Base-by-base conservation (phyloP, 768 basidiomycete genomes). In the Termitomyces sp. region DNA sequence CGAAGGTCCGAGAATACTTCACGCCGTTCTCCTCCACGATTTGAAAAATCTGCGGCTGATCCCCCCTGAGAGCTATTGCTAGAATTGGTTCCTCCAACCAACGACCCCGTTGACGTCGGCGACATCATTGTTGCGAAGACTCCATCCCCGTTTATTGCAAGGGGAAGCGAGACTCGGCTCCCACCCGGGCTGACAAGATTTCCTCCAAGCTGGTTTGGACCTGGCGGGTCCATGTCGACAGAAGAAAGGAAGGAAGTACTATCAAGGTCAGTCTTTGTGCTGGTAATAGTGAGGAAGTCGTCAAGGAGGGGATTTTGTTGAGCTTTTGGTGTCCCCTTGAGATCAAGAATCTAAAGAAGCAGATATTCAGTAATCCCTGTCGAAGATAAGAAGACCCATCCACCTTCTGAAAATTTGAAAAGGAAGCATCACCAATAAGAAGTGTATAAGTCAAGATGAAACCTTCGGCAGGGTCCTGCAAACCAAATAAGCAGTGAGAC, bases 381-480 rank as follows among this genome's bases (percentile, higher is more conserved):
- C 7, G 19, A 23, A 11, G 6, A 30, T 9, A 3, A 17, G 5
- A 31, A 3, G 14, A n/a, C 15, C 28, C 46, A n/a, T 33, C 71
- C 35, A 89, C 94, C 84, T 99, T 99, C 76, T 98, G 97, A 76
- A 99, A 99, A 71, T 98, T 98, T 31, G 88, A 89, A 71, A 95
- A 95, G 2, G 94, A 95, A 5, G 89, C 87, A 71, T 98, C 96
- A 23, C 92, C 92, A 60, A 99, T 91, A 55, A 98, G 79, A 26
- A 98, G 79, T 8, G 92, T 94, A 67, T 98, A 99, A 66, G 98
- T 98, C 54, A 94, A 78, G 59, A 98, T 91, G 66, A 99, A 98
- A 2, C 89, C 92, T 68, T 96, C 94, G 1, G 91, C 76, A 15
- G 96, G 94, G 64, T 95, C 91, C 87, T 96, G 52, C 0, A 58